A percentile compares a stretch with the other conserved stretches of the same genome.
phyloP scores from a whole-genome alignment of 371 early-diverging fungal species.

The Haplosporangium sp. region DNA sequence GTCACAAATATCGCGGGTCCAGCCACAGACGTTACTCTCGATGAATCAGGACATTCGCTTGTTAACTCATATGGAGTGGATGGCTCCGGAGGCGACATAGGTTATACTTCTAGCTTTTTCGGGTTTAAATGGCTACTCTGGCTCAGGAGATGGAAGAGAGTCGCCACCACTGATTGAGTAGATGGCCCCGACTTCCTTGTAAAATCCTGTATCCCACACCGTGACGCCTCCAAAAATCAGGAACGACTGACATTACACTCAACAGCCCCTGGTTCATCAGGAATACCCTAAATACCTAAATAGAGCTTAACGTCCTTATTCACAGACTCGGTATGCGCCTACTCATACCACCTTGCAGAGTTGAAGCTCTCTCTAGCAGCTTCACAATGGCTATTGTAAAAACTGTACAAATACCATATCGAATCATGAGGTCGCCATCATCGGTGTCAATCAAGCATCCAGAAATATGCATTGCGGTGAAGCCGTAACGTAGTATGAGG shows the following conservation, averaged over 20 bases:
- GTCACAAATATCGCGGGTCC: too few relatives aligned
- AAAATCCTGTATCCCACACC: conserved; percentile 61
- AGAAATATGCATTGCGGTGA: conserved; percentile 83
- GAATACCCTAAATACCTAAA: conserved; percentile 65
- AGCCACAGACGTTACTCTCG: too few relatives aligned
- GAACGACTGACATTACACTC: conserved; percentile 63
- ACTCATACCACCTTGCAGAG: conserved; percentile 70
- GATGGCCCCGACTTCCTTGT: conserved; percentile 5
- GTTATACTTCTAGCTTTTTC: too few relatives aligned
- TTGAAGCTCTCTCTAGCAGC: conserved; percentile 64
- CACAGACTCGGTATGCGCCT: conserved; percentile 65
- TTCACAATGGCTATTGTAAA: conserved; percentile 76
- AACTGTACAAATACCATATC: conserved; percentile 74
- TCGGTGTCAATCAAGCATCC: conserved; percentile 11
- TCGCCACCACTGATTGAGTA: too few relatives aligned
- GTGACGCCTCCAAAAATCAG: conserved; percentile 70
- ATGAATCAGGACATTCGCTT: too few relatives aligned
- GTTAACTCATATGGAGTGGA: too few relatives aligned
- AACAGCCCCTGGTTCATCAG: conserved; percentile 67
- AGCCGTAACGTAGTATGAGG: conserved; percentile 71
- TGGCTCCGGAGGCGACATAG: too few relatives aligned
- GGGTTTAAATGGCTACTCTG: too few relatives aligned
- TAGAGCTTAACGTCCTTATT: conserved; percentile 69
- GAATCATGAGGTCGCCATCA: conserved; percentile 19
- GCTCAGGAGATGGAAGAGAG: too few relatives aligned